phyloP scores from a whole-genome alignment of 2,329 filamentous ascomycete genomes.

The Cercospora zeae-maydis region DNA sequence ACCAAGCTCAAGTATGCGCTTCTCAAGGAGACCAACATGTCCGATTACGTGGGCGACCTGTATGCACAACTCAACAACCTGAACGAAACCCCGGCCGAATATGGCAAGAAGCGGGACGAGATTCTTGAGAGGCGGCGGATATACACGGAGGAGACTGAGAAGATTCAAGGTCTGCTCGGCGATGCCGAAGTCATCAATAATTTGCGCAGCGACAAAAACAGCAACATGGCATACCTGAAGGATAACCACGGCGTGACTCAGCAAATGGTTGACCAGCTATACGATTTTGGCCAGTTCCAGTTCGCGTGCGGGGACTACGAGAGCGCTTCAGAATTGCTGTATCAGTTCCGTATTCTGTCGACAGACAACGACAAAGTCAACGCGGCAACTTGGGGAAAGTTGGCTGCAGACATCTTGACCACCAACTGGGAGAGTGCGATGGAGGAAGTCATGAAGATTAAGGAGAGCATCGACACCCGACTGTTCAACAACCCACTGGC shows the following conservation, averaged over 20 bases:
- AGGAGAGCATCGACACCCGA: constrained; percentile 87
- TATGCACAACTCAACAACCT: constrained; percentile 85
- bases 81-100: constrained; percentile 75
- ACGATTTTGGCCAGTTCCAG: constrained; percentile 94
- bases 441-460: constrained; percentile 85
- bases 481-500: constrained; percentile 95
- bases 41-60: constrained; percentile 89
- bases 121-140: constrained; percentile 78
- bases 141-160: constrained; percentile 81
- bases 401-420: constrained; percentile 91
- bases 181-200: constrained; percentile 88
- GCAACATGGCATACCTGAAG: constrained; percentile 97
- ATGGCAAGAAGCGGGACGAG: constrained; percentile 81
- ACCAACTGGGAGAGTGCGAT: constrained; percentile 93
- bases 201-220: constrained; percentile 92
- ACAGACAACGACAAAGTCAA: constrained; percentile 98
- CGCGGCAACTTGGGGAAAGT: constrained; percentile 94
- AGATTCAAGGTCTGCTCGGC: constrained; percentile 80
- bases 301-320: constrained; percentile 96
- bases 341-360: constrained; percentile 95
- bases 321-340: constrained; percentile 85
- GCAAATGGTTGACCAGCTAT: constrained; percentile 94
- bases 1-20: constrained; percentile 87
- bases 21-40: constrained; percentile 97
- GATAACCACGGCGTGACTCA: constrained; percentile 91